Percentiles rank a stretch among this genome's conserved stretches.
Conservation (phyloP, 2,329 filamentous ascomycete genomes). For the Colletotrichum simmondsii region DNA sequence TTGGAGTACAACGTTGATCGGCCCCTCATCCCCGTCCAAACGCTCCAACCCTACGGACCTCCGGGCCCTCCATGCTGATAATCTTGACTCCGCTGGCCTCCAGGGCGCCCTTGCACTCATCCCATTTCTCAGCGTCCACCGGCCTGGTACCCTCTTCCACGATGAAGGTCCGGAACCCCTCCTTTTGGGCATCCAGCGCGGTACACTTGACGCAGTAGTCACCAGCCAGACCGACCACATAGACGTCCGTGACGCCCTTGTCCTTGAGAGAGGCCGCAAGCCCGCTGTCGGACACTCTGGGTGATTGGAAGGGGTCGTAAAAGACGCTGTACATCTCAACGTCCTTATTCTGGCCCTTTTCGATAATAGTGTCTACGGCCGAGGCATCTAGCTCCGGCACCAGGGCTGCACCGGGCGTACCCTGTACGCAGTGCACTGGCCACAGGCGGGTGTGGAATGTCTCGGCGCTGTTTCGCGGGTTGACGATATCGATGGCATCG, state of each 20-base stretch:
- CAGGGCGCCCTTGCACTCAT: slow-evolving; percentile 63
- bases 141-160: slow-evolving; percentile 82
- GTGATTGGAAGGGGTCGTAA: slow-evolving; percentile 78
- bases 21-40: slow-evolving; percentile 18
- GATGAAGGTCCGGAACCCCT: slow-evolving; percentile 82
- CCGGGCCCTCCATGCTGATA: slow-evolving; percentile 65
- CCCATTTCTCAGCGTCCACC: slow-evolving; percentile 73
- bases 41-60: slow-evolving; percentile 61
- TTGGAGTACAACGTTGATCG: neutral
- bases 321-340: slow-evolving; percentile 98
- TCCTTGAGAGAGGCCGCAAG: slow-evolving; percentile 68
- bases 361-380: slow-evolving; percentile 73
- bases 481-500: slow-evolving; percentile 71
- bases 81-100: slow-evolving; percentile 69
- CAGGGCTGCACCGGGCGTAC: slow-evolving; percentile 77
- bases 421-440: slow-evolving; percentile 90
- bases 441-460: slow-evolving; percentile 79
- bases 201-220: slow-evolving; percentile 92
- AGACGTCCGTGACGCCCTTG: slow-evolving; percentile 78
- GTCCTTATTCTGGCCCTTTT: slow-evolving; percentile 79
- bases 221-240: slow-evolving; percentile 84
- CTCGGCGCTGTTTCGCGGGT: slow-evolving; percentile 72
- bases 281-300: slow-evolving; percentile 70
- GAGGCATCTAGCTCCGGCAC: slow-evolving; percentile 74
- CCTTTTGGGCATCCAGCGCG: slow-evolving; percentile 78